Evolutionary conservation across 768 basidiomycete genomes (phyloP).

Genomic region (Boletus bicolor): DNA sequence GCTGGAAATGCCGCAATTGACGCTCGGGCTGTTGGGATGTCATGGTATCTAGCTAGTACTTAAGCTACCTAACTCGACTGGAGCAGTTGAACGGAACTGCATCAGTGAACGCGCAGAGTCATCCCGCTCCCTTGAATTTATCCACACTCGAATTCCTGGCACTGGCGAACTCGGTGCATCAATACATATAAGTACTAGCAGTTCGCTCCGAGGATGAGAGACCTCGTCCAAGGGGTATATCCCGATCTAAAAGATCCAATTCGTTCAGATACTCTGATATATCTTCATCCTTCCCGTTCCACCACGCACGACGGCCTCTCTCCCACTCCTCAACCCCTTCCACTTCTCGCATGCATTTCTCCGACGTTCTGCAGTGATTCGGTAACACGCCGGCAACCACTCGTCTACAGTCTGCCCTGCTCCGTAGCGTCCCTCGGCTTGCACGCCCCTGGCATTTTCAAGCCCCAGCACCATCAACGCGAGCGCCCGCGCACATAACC

Average conservation of each 20-base stretch:
- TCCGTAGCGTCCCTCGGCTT: constrained; percentile 20
- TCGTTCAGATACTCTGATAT: constrained; percentile 11
- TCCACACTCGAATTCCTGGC: not conserved
- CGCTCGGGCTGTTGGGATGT: constrained; percentile 9
- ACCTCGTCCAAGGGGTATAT: not conserved
- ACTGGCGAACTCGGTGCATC: not conserved
- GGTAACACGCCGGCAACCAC: constrained; percentile 26
- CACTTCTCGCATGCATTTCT: constrained; percentile 1
- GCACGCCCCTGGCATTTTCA: constrained; percentile 20
- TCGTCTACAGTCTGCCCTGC: constrained; percentile 21
- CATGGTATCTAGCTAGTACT: constrained; percentile 22
- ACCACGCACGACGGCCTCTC: constrained; percentile 7
- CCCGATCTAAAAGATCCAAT: not conserved
- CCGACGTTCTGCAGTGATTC: constrained; percentile 14
- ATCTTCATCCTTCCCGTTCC: constrained; percentile 28
- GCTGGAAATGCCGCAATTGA: constrained; percentile 6
- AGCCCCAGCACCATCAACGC: constrained; percentile 56
- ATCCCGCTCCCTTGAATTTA: not conserved
- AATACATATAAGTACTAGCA: no score
- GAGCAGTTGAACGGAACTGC: no score
- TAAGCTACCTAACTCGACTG: not conserved
- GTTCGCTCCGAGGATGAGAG: not conserved
- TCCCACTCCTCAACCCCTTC: constrained; percentile 1
- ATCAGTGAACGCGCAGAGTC: no score
- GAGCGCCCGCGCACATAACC: constrained; percentile 57